A percentile compares a stretch with the other conserved stretches of the same genome.
Conservation (phyloP, 108 stramenopile species). For the Pseudonitzschia multiseries region DNA sequence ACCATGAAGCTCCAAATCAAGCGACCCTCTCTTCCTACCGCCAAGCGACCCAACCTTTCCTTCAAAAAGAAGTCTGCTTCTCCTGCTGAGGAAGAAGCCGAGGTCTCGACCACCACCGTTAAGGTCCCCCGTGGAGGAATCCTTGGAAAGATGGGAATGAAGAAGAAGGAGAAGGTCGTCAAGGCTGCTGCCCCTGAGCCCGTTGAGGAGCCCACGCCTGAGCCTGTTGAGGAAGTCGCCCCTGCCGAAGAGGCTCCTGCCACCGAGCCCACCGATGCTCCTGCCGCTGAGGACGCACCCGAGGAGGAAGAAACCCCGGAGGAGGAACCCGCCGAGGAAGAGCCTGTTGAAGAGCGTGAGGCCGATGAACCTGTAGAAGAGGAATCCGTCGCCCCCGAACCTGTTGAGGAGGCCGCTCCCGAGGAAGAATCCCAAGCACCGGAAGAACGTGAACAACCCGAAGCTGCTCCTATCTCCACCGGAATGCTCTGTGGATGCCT, state of each 20-base stretch:
- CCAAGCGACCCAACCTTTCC: background rate
- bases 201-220: conserved; percentile 13
- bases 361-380: background rate
- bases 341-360: conserved; percentile 1
- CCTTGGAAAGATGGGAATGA: conserved; percentile 43
- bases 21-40: background rate
- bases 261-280: conserved; percentile 14
- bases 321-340: conserved; percentile 19
- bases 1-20: conserved; percentile 10
- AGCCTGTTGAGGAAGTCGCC: conserved; percentile 24
- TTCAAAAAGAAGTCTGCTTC: conserved; percentile 21
- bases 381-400: conserved; percentile 17
- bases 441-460: conserved; percentile 32
- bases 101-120: background rate
- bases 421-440: background rate
- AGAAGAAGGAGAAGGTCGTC: conserved; percentile 33
- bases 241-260: conserved; percentile 20
- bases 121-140: conserved; percentile 27
- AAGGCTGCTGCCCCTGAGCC: conserved; percentile 5
- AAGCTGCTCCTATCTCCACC: conserved; percentile 8
- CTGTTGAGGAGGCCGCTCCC: conserved; percentile 12
- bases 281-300: background rate
- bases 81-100: conserved; percentile 17
- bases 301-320: conserved; percentile 24
- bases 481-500: conserved; percentile 37